Conservation (phyloP, 2,329 filamentous ascomycete species). For the Microcyclosporella mali region DNA sequence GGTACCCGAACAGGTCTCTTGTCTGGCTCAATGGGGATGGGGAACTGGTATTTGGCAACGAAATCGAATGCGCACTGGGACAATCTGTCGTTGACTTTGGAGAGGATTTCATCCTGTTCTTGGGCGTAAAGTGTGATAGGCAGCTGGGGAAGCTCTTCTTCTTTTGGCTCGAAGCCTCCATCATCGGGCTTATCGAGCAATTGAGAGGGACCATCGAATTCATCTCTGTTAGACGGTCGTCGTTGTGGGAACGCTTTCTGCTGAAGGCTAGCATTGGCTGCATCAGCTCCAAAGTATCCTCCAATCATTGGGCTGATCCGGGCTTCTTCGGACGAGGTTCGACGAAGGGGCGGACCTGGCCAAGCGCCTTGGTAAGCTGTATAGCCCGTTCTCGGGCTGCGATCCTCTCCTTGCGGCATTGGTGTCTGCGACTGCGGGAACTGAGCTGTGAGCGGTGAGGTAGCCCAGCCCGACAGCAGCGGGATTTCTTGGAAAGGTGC, state of each 20-base stretch:
- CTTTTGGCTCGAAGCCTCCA: constrained; percentile 67
- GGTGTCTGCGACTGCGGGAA: constrained; percentile 20
- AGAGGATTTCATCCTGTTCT: constrained; percentile 76
- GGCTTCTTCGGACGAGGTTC: constrained; percentile 27
- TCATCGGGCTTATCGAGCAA: constrained; percentile 67
- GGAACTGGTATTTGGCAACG: constrained; percentile 85
- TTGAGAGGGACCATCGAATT: constrained; percentile 83
- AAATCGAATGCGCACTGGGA: constrained; percentile 86
- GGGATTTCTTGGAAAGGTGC: constrained; percentile 21
- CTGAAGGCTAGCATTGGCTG: constrained; percentile 20
- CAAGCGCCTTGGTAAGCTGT: constrained; percentile 21
- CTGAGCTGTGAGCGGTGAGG: constrained; percentile 22
- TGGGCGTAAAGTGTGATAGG: constrained; percentile 76
- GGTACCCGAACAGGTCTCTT: constrained; percentile 70
- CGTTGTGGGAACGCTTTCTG: constrained; percentile 45
- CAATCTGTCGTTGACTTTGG: constrained; percentile 74
- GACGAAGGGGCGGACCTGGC: constrained; percentile 22
- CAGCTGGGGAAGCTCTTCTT: constrained; percentile 72
- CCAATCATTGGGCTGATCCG: constrained; percentile 18
- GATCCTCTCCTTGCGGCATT: constrained; percentile 22
- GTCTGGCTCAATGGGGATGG: constrained; percentile 74
- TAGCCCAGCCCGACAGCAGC: constrained; percentile 24
- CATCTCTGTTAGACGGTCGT: constrained; percentile 73
- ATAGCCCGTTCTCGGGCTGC: constrained; percentile 21
- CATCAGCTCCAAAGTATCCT: constrained; percentile 21